A percentile compares a stretch with the other conserved stretches of the same genome.
Evolutionary conservation across 169 alveolate genomes (phyloP).

Genomic region (Eimeria necatrix): DNA sequence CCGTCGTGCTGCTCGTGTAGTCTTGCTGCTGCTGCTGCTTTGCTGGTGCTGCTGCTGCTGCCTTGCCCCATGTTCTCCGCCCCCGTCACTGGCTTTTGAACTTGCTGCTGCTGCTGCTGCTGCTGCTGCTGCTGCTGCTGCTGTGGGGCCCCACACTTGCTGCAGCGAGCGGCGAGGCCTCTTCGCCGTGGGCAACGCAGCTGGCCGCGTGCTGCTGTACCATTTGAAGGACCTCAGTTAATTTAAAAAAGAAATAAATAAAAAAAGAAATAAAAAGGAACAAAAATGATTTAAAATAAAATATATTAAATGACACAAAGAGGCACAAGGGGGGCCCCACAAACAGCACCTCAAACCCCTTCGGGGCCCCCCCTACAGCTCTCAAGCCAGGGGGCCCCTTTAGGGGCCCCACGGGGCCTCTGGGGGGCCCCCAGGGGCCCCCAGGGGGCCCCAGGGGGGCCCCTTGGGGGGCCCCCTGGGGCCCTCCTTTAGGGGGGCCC

Average conservation of each 20-base stretch:
- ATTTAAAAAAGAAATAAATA: background rate
- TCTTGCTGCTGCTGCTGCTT: background rate
- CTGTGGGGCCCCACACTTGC: background rate
- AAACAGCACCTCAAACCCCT: too few species aligned
- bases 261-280: background rate
- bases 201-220: constrained; percentile 58
- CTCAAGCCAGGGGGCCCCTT: too few species aligned
- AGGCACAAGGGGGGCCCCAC: background rate
- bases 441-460: too few species aligned
- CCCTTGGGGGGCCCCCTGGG: too few species aligned
- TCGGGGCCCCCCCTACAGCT: too few species aligned
- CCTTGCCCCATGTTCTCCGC: background rate
- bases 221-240: constrained; percentile 15
- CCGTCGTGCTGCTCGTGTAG: background rate
- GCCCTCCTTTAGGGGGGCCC: too few species aligned
- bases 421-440: too few species aligned
- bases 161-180: constrained; percentile 39
- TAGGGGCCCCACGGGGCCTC: too few species aligned
- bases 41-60: background rate
- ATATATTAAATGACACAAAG: background rate
- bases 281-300: background rate
- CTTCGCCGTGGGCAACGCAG: constrained; percentile 66
- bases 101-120: background rate
- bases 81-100: background rate
- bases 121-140: background rate